A percentile compares a stretch with the other conserved stretches of the same genome.
These are phyloP conservation scores for Trichophyton rubrum DNA, from an alignment of 2,329 filamentous ascomycete species.

Conservation along the genomic window DNA sequence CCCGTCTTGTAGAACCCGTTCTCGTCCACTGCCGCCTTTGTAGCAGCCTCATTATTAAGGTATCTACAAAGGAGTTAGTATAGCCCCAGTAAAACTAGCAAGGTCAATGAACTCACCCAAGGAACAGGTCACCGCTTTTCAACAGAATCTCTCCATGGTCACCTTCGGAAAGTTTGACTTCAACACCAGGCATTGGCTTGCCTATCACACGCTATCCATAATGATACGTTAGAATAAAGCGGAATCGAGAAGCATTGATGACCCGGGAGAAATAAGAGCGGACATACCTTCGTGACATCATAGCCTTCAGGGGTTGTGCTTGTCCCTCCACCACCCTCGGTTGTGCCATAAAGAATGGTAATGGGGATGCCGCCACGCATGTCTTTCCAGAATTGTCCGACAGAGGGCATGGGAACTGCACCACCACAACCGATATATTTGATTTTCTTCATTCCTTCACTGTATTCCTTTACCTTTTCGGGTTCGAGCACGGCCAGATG, in stretches of 20 bases:
- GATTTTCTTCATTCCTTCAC: slow-evolving; percentile 3
- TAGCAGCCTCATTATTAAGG: slow-evolving; percentile 7
- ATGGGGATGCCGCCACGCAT: not conserved
- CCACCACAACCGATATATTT: slow-evolving; percentile 3
- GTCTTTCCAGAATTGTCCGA: slow-evolving; percentile 5
- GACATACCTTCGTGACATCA: slow-evolving; percentile 3
- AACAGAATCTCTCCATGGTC: slow-evolving; percentile 10
- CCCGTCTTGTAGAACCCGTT: slow-evolving; percentile 17
- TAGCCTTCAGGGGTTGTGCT: not conserved
- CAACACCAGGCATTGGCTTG: not conserved
- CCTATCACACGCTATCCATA: slow-evolving; percentile 7
- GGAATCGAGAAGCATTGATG: not conserved
- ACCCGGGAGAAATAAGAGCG: not conserved
- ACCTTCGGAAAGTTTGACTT: slow-evolving; percentile 8
- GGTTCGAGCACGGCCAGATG: slow-evolving; percentile 5
- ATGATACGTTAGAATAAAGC: not conserved
- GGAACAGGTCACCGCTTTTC: slow-evolving; percentile 6
- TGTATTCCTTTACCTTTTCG: slow-evolving; percentile 4
- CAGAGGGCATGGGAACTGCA: not conserved
- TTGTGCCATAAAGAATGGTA: not conserved
- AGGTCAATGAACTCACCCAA: not conserved
- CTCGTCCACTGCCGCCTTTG: slow-evolving; percentile 8
- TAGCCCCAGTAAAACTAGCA: not conserved
- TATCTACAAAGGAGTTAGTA: slow-evolving; percentile 5
- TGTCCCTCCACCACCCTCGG: not conserved